These are phyloP conservation scores for Phylloporus sp. DNA, from an alignment of 768 basidiomycete species.

Conservation along the genomic window DNA sequence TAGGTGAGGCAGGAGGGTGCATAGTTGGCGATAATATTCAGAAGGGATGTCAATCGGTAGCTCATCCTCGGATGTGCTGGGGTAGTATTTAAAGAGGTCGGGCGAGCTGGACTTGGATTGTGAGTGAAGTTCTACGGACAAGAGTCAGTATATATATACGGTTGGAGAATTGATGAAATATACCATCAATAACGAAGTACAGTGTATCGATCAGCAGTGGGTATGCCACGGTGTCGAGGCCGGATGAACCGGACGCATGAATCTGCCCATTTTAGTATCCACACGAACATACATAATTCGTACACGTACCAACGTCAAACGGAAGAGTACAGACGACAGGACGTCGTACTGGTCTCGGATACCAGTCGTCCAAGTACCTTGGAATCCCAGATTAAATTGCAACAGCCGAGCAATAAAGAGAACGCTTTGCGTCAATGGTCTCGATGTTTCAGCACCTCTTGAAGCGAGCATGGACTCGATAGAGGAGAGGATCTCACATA, in stretches of 20 bases:
- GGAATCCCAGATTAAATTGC: slow-evolving; percentile 72
- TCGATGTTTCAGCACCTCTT: slow-evolving; percentile 18
- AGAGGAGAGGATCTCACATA: slow-evolving; percentile 44
- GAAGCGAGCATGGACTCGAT: slow-evolving; percentile 36
- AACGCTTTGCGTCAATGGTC: slow-evolving; percentile 37
- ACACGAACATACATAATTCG: slow-evolving; percentile 1
- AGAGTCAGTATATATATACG: not conserved
- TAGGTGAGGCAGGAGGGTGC: slow-evolving; percentile 53
- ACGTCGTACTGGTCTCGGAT: slow-evolving; percentile 44
- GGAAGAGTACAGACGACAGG: slow-evolving; percentile 43
- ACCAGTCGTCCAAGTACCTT: slow-evolving; percentile 50
- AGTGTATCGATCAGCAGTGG: slow-evolving; percentile 71
- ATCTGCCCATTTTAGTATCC: slow-evolving; percentile 35
- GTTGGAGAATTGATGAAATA: slow-evolving; percentile 7
- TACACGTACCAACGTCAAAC: slow-evolving; percentile 48
- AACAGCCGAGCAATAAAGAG: slow-evolving; percentile 62
- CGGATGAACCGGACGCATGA: slow-evolving; percentile 46
- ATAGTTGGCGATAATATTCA: slow-evolving; percentile 55
- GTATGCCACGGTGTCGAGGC: slow-evolving; percentile 55
- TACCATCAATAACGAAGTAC: slow-evolving; percentile 72
- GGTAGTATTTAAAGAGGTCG: slow-evolving; percentile 67
- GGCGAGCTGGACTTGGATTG: slow-evolving; percentile 48
- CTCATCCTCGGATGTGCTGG: slow-evolving; percentile 44
- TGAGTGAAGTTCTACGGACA: slow-evolving; percentile 51
- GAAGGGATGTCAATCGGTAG: slow-evolving; percentile 53